Percentiles rank a stretch among this genome's conserved stretches.
Conservation (phyloP, 1,284 basidiomycete genomes). For the Cryptococcus sp. region DNA sequence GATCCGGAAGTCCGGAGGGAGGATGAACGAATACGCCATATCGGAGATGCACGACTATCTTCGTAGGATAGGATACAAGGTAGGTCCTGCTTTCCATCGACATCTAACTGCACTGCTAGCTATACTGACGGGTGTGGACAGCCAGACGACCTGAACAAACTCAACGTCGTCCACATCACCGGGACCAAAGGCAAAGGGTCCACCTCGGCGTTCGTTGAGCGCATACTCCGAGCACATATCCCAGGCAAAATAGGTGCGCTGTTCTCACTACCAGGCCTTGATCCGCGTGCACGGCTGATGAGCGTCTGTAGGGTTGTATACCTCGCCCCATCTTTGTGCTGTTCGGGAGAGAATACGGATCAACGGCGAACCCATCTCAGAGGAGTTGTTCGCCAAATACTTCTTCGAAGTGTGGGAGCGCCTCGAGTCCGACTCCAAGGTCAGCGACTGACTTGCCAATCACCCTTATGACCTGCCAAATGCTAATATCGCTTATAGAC, state of each 20-base stretch:
- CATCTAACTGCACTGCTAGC: not conserved
- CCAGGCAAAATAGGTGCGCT: slow-evolving; percentile 41
- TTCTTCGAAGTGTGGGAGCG: slow-evolving; percentile 98
- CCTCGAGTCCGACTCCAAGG: slow-evolving; percentile 68
- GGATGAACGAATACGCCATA: slow-evolving; percentile 71
- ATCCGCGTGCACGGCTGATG: not conserved
- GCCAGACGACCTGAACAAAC: slow-evolving; percentile 78
- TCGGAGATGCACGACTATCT: slow-evolving; percentile 91
- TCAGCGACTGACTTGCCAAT: slow-evolving; percentile 42
- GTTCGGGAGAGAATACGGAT: slow-evolving; percentile 95
- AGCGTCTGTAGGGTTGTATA: slow-evolving; percentile 72
- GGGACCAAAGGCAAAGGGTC: slow-evolving; percentile 99
- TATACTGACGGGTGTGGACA: slow-evolving; percentile 41
- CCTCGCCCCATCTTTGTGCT: slow-evolving; percentile 93
- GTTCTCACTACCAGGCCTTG: not conserved
- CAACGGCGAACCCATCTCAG: slow-evolving; percentile 85
- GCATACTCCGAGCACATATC: slow-evolving; percentile 44
- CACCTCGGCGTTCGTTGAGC: slow-evolving; percentile 85
- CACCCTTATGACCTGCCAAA: not conserved
- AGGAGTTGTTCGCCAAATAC: slow-evolving; percentile 82
- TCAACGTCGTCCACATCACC: slow-evolving; percentile 96
- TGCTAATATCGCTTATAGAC: slow-evolving; percentile 25
- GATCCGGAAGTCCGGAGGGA: slow-evolving; percentile 72
- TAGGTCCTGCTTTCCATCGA: slow-evolving; percentile 53
- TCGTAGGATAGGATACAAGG: slow-evolving; percentile 80